These are phyloP conservation scores for Cydonia oblonga DNA, from an alignment of 331 rosid genomes.

Conservation along the genomic window DNA sequence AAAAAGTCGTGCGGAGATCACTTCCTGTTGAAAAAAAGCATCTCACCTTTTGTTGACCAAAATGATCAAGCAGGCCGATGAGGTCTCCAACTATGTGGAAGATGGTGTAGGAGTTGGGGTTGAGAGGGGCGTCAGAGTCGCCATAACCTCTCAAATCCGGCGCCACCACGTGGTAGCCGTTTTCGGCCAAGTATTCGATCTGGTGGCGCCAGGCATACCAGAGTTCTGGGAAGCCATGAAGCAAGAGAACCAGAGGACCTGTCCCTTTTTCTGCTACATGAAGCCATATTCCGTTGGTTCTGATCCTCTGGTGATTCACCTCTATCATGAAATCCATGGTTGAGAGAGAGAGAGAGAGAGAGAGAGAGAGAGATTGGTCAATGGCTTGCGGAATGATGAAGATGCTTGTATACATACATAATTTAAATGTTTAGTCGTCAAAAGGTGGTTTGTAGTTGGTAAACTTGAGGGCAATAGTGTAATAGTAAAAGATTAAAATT, in stretches of 20 bases:
- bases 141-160: constrained; percentile 83
- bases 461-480: background rate
- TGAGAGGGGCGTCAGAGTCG: constrained; percentile 56
- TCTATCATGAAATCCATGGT: constrained; percentile 26
- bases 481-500: background rate
- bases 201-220: constrained; percentile 65
- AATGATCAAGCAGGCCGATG: constrained; percentile 56
- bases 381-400: background rate
- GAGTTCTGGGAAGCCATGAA: constrained; percentile 68
- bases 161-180: constrained; percentile 64
- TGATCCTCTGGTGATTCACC: constrained; percentile 57
- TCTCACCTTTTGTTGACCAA: constrained; percentile 51
- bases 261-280: constrained; percentile 70
- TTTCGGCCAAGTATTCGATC: constrained; percentile 39
- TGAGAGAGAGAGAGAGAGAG: background rate
- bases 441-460: background rate
- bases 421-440: background rate
- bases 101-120: constrained; percentile 36
- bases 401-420: background rate
- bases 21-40: background rate
- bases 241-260: constrained; percentile 62
- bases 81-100: constrained; percentile 56
- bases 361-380: background rate
- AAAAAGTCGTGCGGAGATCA: background rate
- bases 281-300: constrained; percentile 56